Conservation (phyloP, 768 basidiomycete species). For the Pholiota conissans region DNA sequence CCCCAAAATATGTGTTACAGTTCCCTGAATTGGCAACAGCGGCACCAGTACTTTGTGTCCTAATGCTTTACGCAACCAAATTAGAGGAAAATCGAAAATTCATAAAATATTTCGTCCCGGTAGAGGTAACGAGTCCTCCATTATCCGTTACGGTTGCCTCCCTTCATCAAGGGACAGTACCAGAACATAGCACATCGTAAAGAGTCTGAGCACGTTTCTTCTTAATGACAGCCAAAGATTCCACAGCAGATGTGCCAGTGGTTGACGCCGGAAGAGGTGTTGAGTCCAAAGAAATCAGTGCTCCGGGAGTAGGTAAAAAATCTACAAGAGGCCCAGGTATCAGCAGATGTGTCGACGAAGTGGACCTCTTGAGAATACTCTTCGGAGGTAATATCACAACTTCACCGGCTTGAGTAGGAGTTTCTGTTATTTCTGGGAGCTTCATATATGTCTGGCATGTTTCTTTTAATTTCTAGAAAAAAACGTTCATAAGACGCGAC, state of each 20-base stretch:
- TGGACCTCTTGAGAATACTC: conserved; percentile 3
- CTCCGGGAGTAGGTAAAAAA: conserved; percentile 3
- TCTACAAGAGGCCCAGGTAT: conserved; percentile 21
- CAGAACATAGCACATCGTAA: conserved; percentile 12
- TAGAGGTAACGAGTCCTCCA: no score
- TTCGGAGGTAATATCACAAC: neutral
- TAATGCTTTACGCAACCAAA: no score
- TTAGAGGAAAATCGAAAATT: no score
- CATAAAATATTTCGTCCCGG: neutral
- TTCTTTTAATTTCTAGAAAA: conserved; percentile 21
- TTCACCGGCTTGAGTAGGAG: neutral
- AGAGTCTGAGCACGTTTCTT: conserved; percentile 18
- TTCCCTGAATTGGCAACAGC: no score
- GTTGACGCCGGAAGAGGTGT: neutral
- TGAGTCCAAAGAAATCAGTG: neutral
- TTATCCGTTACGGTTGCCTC: no score
- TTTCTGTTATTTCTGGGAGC: conserved; percentile 6
- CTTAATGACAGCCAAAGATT: conserved; percentile 9
- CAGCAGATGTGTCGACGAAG: conserved; percentile 1
- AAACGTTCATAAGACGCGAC: neutral
- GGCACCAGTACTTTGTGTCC: no score
- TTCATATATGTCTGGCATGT: conserved; percentile 19
- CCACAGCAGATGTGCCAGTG: neutral
- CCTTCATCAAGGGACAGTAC: no score
- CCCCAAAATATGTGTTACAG: no score